Evolutionary conservation across 1,284 basidiomycete species (phyloP).

Genomic region (Papiliotrema laurentii): DNA sequence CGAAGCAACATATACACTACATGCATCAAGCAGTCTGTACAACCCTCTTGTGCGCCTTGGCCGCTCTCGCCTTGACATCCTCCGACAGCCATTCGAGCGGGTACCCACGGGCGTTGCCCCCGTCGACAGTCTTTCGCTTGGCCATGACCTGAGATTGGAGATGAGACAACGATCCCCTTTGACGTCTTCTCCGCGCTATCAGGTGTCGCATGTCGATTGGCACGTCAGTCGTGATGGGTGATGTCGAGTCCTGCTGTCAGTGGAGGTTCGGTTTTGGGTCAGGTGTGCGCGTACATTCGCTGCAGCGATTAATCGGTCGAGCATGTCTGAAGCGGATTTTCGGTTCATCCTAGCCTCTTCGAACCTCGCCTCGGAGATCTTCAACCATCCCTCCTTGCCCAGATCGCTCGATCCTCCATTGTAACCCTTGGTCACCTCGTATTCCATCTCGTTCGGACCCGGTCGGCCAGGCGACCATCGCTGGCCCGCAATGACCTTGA

Average conservation of each 20-base stretch:
- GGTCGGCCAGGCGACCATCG: constrained; percentile 74
- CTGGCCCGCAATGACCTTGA: constrained; percentile 75
- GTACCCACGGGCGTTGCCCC: constrained; percentile 64
- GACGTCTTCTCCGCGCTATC: constrained; percentile 58
- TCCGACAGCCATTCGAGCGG: constrained; percentile 67
- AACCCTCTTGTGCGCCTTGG: too few relatives aligned
- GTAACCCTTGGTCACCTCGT: constrained; percentile 25
- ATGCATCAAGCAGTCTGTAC: too few relatives aligned
- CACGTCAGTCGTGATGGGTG: constrained; percentile 58
- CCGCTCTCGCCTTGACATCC: constrained; percentile 11
- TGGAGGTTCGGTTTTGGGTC: neutral
- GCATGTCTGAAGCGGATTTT: constrained; percentile 75
- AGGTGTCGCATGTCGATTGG: constrained; percentile 75
- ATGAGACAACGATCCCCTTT: constrained; percentile 49
- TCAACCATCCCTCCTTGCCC: constrained; percentile 69
- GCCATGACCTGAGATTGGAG: constrained; percentile 7
- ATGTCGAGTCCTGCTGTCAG: constrained; percentile 50
- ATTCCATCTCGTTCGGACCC: constrained; percentile 21
- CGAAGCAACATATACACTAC: too few relatives aligned
- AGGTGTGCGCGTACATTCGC: constrained; percentile 61
- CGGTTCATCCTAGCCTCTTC: constrained; percentile 71
- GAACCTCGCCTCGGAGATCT: constrained; percentile 80
- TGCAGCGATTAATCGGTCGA: constrained; percentile 65
- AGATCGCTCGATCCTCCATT: constrained; percentile 15
- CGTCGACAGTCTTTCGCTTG: constrained; percentile 29